phyloP scores from a whole-genome alignment of 2,329 filamentous ascomycete genomes.

The Apiospora malaysiana region DNA sequence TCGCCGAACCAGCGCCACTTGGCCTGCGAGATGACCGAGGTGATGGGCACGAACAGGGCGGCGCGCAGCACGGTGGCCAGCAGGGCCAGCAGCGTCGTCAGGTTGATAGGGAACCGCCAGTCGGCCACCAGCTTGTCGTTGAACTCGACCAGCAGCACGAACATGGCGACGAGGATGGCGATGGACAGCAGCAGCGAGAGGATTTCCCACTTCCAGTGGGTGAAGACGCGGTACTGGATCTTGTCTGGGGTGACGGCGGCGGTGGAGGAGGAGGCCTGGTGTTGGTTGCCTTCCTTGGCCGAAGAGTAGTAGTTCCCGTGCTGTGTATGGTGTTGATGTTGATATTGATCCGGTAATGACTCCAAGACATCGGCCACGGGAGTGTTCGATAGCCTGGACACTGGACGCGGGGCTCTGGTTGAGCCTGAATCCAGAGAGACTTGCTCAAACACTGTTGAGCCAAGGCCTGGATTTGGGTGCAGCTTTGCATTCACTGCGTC shows the following conservation, averaged over 20 bases:
- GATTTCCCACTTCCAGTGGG: constrained; percentile 16
- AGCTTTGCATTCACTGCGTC: no score
- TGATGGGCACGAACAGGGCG: not conserved
- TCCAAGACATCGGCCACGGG: no score
- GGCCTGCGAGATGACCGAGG: constrained; percentile 16
- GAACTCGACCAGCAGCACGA: not conserved
- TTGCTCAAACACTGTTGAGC: no score
- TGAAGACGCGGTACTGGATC: constrained; percentile 7
- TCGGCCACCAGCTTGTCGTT: constrained; percentile 8
- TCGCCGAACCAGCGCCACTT: constrained; percentile 21
- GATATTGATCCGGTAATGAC: no score
- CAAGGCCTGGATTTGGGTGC: no score
- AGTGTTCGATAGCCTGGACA: no score
- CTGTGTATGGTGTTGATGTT: not conserved
- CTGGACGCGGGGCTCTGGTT: no score
- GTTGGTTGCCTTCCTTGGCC: not conserved
- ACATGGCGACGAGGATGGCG: constrained; percentile 13
- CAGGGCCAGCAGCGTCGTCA: constrained; percentile 18
- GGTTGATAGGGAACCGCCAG: constrained; percentile 16
- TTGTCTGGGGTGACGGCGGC: not conserved
- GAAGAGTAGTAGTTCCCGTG: not conserved
- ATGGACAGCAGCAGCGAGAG: not conserved
- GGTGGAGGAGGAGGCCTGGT: not conserved
- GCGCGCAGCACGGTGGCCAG: constrained; percentile 14
- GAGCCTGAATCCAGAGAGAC: no score